Percentiles rank a stretch among this genome's conserved stretches.
phyloP scores from a whole-genome alignment of 441 rosid genomes.

The Jatropha podagrica region DNA sequence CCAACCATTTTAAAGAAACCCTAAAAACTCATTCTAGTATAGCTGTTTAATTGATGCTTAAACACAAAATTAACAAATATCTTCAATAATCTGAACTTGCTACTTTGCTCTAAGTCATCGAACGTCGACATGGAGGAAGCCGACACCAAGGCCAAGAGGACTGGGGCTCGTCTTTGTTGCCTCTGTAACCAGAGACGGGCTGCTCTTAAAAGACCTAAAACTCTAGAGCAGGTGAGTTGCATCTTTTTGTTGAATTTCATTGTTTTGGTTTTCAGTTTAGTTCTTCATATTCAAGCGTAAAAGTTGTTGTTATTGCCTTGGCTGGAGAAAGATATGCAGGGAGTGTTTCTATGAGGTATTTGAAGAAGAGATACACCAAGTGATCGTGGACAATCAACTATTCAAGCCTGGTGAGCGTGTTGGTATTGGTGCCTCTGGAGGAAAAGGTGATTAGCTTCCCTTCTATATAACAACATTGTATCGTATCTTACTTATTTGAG shows the following conservation, averaged over 20 bases:
- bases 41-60: too few species aligned
- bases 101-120: too few species aligned
- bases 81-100: too few species aligned
- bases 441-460: conserved; percentile 57
- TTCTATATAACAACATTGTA: not conserved
- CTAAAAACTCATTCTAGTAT: not conserved
- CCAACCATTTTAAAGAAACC: too few species aligned
- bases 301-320: not conserved
- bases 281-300: not conserved
- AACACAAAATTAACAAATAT: too few species aligned
- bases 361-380: conserved; percentile 88
- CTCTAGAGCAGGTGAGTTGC: conserved; percentile 69
- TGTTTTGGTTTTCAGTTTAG: not conserved
- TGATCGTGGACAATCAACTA: conserved; percentile 54
- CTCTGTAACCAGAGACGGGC: conserved; percentile 57
- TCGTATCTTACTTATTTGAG: too few species aligned
- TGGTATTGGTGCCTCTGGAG: conserved; percentile 89
- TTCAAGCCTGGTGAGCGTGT: conserved; percentile 81
- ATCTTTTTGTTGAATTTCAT: not conserved
- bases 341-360: conserved; percentile 83
- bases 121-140: conserved; percentile 38
- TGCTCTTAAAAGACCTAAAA: conserved; percentile 88
- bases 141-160: conserved; percentile 42
- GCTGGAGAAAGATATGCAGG: conserved; percentile 61
- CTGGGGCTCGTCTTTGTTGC: conserved; percentile 55